These are phyloP conservation scores for Rhynchospora tenuis DNA, from an alignment of 176 grass and related monocot genomes.

Conservation along the genomic window DNA sequence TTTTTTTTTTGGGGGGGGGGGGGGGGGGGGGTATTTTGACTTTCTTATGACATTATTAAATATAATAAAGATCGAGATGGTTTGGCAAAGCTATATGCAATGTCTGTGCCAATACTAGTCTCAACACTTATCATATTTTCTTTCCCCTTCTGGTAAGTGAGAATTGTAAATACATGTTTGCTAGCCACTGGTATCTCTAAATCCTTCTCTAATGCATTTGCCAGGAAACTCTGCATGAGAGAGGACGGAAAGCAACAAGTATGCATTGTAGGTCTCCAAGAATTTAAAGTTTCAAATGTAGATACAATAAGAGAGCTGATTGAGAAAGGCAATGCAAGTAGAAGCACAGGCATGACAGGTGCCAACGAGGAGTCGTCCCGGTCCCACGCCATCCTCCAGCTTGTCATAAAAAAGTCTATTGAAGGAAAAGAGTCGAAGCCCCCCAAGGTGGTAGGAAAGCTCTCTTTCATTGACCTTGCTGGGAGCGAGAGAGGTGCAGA, in stretches of 20 bases:
- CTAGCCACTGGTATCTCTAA: not conserved
- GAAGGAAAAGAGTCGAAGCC: constrained; percentile 35
- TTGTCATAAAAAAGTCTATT: constrained; percentile 35
- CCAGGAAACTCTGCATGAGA: constrained; percentile 55
- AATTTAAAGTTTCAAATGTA: constrained; percentile 46
- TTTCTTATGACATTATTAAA: not conserved
- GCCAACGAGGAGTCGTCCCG: constrained; percentile 52
- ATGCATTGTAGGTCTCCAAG: constrained; percentile 54
- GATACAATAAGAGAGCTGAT: constrained; percentile 43
- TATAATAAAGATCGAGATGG: not conserved
- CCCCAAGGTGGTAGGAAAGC: constrained; percentile 41
- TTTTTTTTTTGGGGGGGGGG: not conserved
- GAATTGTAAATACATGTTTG: not conserved
- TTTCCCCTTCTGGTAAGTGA: not conserved
- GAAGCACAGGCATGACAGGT: constrained; percentile 46
- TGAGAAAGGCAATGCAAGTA: constrained; percentile 41
- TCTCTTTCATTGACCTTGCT: constrained; percentile 52
- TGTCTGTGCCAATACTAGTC: not conserved
- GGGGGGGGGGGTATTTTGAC: not conserved
- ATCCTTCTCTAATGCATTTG: not conserved
- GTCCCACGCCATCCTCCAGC: constrained; percentile 49
- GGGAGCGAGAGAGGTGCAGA: constrained; percentile 43
- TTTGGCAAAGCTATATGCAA: not conserved
- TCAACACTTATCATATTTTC: not conserved
- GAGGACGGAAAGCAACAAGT: constrained; percentile 55